phyloP scores from a whole-genome alignment of 2,329 filamentous ascomycete species.

The Thermoascus crustaceus region DNA sequence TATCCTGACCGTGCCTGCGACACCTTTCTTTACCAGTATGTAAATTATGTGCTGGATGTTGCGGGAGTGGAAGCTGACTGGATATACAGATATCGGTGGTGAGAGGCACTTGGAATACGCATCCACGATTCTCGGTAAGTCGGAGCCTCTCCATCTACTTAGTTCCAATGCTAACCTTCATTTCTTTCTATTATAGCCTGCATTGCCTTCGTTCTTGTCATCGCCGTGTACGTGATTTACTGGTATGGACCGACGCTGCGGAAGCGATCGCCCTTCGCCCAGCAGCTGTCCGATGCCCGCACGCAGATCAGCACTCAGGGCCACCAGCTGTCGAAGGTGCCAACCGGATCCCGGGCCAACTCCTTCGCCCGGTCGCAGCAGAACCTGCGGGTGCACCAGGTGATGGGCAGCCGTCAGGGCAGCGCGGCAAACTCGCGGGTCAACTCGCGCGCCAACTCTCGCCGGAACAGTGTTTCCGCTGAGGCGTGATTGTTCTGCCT shows the following conservation, averaged over 20 bases:
- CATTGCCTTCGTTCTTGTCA: conserved; percentile 54
- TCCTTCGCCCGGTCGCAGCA: conserved; percentile 33
- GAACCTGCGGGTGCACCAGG: conserved; percentile 29
- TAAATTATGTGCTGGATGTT: conserved; percentile 6
- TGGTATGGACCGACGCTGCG: conserved; percentile 55
- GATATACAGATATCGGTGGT: conserved; percentile 44
- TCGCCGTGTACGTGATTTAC: conserved; percentile 60
- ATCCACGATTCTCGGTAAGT: conserved; percentile 52
- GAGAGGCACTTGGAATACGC: conserved; percentile 52
- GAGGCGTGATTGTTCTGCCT: no score
- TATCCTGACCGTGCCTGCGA: conserved; percentile 53
- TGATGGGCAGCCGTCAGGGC: conserved; percentile 26
- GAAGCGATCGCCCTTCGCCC: conserved; percentile 56
- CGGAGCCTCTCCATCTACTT: not conserved
- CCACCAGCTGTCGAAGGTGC: conserved; percentile 26
- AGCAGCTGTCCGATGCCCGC: conserved; percentile 47
- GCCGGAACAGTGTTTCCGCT: conserved; percentile 25
- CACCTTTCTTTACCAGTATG: conserved; percentile 41
- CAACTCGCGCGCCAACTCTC: conserved; percentile 20
- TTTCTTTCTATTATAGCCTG: conserved; percentile 28
- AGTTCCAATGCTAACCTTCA: not conserved
- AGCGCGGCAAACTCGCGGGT: conserved; percentile 20
- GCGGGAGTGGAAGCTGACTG: conserved; percentile 4
- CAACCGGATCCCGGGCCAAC: conserved; percentile 26
- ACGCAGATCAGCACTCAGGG: conserved; percentile 23